Conservation (phyloP, 2,329 filamentous ascomycete species). For the Alternaria conjuncta region DNA sequence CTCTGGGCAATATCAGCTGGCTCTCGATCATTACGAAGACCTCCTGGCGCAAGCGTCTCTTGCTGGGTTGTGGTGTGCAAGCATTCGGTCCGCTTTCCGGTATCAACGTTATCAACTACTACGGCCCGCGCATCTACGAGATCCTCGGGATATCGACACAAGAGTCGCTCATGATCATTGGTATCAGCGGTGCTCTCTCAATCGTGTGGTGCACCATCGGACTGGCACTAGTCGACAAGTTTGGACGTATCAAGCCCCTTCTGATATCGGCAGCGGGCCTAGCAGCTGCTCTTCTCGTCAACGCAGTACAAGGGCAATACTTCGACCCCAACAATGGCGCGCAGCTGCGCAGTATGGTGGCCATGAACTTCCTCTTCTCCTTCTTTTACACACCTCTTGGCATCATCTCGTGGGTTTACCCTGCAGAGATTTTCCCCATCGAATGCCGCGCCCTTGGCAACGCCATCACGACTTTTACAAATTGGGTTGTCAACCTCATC, state of each 20-base stretch:
- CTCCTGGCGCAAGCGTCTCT: conserved; percentile 54
- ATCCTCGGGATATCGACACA: conserved; percentile 54
- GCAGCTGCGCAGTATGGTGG: conserved; percentile 53
- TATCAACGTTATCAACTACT: conserved; percentile 51
- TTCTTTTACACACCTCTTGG: conserved; percentile 55
- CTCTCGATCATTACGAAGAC: conserved; percentile 53
- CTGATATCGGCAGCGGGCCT: conserved; percentile 55
- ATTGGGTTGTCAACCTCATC: conserved; percentile 56
- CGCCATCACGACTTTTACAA: conserved; percentile 54
- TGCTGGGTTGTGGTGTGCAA: conserved; percentile 58
- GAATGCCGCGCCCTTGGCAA: conserved; percentile 52
- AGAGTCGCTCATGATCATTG: conserved; percentile 59
- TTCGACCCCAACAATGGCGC: conserved; percentile 43
- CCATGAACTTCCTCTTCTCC: conserved; percentile 57
- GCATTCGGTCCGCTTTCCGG: conserved; percentile 58
- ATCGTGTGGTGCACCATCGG: conserved; percentile 56
- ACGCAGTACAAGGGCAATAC: conserved; percentile 51
- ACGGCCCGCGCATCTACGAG: conserved; percentile 53
- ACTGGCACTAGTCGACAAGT: conserved; percentile 54
- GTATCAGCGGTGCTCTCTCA: conserved; percentile 58
- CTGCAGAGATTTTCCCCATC: conserved; percentile 56
- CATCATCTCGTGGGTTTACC: conserved; percentile 58
- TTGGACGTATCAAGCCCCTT: conserved; percentile 58
- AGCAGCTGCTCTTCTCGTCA: conserved; percentile 35
- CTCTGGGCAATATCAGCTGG: conserved; percentile 48